These are phyloP conservation scores for Smithsoniella earleae DNA, from an alignment of 163 green algal species.

Conservation along the genomic window DNA sequence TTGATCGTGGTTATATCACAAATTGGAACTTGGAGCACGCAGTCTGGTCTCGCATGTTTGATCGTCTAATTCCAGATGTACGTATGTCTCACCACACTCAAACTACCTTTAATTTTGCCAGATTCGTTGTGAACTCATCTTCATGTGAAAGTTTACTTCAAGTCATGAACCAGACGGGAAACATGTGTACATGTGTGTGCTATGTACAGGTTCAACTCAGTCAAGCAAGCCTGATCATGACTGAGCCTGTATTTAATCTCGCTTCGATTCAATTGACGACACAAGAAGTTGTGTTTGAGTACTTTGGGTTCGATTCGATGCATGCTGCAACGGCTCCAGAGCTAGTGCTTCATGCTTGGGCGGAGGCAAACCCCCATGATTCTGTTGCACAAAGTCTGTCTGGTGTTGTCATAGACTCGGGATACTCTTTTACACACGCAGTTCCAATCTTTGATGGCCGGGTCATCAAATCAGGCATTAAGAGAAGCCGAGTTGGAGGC, in stretches of 20 bases:
- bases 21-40: constrained; percentile 80
- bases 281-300: constrained; percentile 76
- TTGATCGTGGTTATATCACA: constrained; percentile 82
- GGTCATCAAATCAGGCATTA: constrained; percentile 46
- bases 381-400: constrained; percentile 32
- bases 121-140: constrained; percentile 39
- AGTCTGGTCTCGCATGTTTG: constrained; percentile 64
- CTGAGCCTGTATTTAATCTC: constrained; percentile 87
- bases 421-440: constrained; percentile 85
- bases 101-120: neutral
- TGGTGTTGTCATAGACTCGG: constrained; percentile 84
- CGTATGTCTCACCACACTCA: neutral
- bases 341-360: constrained; percentile 22
- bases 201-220: neutral
- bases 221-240: constrained; percentile 63
- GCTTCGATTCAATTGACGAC: constrained; percentile 50
- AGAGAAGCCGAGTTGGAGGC: constrained; percentile 84
- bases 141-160: too few species aligned
- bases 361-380: constrained; percentile 15
- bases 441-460: constrained; percentile 78
- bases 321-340: constrained; percentile 43
- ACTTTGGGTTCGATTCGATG: constrained; percentile 70
- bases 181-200: too few species aligned
- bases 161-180: too few species aligned
- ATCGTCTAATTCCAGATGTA: constrained; percentile 31